phyloP scores from a whole-genome alignment of 2,329 filamentous ascomycete genomes.

The Eurotiales sp. region DNA sequence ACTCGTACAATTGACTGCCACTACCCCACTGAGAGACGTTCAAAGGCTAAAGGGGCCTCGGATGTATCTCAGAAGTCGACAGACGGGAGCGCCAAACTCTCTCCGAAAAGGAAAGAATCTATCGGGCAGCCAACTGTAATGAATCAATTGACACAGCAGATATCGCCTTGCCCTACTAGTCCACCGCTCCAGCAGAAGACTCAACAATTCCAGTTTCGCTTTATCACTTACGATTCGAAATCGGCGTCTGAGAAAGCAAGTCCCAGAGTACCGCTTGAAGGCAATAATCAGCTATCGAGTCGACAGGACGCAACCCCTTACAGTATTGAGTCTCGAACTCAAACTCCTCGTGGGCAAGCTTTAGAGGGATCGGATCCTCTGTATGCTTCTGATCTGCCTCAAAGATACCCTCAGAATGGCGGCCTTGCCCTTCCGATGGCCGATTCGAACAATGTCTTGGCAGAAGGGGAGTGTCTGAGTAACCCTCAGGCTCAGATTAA shows the following conservation, averaged over 20 bases:
- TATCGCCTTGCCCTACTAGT: background rate
- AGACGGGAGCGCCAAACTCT: no score
- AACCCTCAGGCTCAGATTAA: background rate
- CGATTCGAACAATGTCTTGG: background rate
- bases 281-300: background rate
- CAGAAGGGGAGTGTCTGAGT: background rate
- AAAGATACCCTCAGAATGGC: conserved; percentile 1
- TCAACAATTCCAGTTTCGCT: conserved; percentile 23
- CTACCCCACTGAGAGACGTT: conserved; percentile 38
- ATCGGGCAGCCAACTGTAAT: background rate
- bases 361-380: conserved; percentile 12
- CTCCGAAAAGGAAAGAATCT: background rate
- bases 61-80: conserved; percentile 7
- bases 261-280: background rate
- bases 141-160: background rate
- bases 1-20: conserved; percentile 35
- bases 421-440: background rate
- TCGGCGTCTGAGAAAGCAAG: background rate
- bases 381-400: conserved; percentile 16
- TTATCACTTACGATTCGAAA: conserved; percentile 13
- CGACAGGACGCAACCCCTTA: background rate
- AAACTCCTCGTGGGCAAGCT: conserved; percentile 6
- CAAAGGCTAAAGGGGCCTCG: conserved; percentile 27
- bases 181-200: conserved; percentile 16
- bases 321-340: background rate